Evolutionary conservation across 2,329 filamentous ascomycete genomes (phyloP).

Genomic region (Trichophyton equinum): DNA sequence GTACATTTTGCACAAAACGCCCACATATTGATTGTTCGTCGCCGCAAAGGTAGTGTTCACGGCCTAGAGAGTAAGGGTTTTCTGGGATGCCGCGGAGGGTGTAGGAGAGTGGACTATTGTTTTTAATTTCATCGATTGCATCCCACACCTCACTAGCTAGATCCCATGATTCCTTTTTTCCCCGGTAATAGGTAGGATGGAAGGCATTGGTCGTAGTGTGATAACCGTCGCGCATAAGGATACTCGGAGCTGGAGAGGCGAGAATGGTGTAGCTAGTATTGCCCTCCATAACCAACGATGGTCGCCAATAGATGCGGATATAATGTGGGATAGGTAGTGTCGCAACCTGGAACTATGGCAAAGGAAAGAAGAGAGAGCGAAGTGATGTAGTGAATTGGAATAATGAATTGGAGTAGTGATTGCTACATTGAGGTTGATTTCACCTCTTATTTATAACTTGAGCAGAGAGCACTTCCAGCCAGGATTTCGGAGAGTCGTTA

Average conservation of each 20-base stretch:
- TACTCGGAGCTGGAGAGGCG: not conserved
- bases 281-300: not conserved
- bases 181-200: not conserved
- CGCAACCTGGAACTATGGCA: not conserved
- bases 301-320: too few relatives aligned
- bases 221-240: not conserved
- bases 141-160: too few relatives aligned
- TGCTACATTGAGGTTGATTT: not conserved
- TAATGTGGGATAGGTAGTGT: not conserved
- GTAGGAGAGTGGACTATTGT: too few relatives aligned
- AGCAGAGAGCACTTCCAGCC: not conserved
- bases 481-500: not conserved
- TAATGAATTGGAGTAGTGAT: not conserved
- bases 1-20: conserved; percentile 8
- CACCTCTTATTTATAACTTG: not conserved
- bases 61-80: too few relatives aligned
- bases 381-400: not conserved
- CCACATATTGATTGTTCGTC: conserved; percentile 11
- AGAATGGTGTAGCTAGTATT: too few relatives aligned
- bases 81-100: too few relatives aligned
- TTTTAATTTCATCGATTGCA: too few relatives aligned
- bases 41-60: conserved; percentile 8
- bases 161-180: too few relatives aligned
- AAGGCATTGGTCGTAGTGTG: not conserved
- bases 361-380: not conserved